phyloP scores from a whole-genome alignment of 768 basidiomycete genomes.

The Termitomyces sp. region DNA sequence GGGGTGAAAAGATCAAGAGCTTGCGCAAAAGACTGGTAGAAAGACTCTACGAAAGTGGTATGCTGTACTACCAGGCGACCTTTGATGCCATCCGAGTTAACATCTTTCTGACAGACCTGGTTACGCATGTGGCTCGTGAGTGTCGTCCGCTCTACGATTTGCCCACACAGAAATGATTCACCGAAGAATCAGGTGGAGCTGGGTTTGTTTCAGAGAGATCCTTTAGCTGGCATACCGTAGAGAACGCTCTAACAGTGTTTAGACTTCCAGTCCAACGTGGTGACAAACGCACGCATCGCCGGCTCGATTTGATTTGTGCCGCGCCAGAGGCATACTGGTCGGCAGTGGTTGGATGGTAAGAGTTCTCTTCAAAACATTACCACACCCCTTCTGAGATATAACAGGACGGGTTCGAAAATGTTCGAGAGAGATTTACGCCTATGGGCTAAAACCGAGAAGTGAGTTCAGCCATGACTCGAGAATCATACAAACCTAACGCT shows the following conservation, averaged over 20 bases:
- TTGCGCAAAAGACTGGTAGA: constrained; percentile 60
- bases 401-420: constrained; percentile 85
- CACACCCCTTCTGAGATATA: background rate
- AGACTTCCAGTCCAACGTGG: constrained; percentile 42
- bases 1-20: constrained; percentile 49
- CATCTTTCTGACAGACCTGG: constrained; percentile 42
- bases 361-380: background rate
- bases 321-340: constrained; percentile 80
- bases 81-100: background rate
- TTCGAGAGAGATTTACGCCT: constrained; percentile 82
- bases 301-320: constrained; percentile 84
- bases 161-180: background rate
- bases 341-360: constrained; percentile 84
- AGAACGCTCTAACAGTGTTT: constrained; percentile 84
- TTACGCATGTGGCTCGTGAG: constrained; percentile 86
- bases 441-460: constrained; percentile 69
- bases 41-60: constrained; percentile 55
- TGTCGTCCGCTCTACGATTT: constrained; percentile 6
- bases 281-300: constrained; percentile 47
- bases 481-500: background rate
- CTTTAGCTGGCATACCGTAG: constrained; percentile 75
- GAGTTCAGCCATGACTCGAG: constrained; percentile 4
- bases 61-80: constrained; percentile 12
- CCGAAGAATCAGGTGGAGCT: constrained; percentile 45
- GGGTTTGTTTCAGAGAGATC: constrained; percentile 55